phyloP scores from a whole-genome alignment of 1,284 basidiomycete species.

The Hortiboletus rubellus region DNA sequence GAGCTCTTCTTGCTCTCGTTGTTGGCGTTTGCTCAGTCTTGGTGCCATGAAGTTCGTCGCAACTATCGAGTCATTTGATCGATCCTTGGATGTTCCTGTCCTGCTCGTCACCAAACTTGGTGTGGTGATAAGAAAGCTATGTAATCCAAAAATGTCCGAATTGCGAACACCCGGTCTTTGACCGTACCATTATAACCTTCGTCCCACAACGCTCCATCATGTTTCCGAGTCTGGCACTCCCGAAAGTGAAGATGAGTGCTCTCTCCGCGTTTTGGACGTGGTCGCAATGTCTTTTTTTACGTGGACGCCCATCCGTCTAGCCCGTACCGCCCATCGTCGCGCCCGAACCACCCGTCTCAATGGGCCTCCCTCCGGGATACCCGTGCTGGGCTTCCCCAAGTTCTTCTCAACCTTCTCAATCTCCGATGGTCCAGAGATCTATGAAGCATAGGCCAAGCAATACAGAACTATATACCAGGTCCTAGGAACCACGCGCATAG shows the following conservation, averaged over 20 bases:
- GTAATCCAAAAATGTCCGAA: background rate
- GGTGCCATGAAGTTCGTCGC: slow-evolving; percentile 56
- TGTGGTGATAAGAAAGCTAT: background rate
- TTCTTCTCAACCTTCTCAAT: slow-evolving; percentile 30
- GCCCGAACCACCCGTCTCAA: slow-evolving; percentile 29
- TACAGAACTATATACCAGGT: slow-evolving; percentile 51
- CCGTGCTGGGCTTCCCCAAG: slow-evolving; percentile 40
- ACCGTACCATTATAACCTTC: too few relatives aligned
- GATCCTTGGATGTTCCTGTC: background rate
- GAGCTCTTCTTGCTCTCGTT: slow-evolving; percentile 80
- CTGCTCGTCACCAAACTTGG: background rate
- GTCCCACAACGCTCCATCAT: background rate
- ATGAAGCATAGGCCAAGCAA: slow-evolving; percentile 45
- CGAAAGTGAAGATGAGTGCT: background rate
- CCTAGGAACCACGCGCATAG: slow-evolving; percentile 43
- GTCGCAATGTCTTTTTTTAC: slow-evolving; percentile 19
- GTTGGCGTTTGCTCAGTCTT: slow-evolving; percentile 81
- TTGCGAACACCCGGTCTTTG: too few relatives aligned
- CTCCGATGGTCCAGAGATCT: slow-evolving; percentile 33
- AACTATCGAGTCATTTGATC: slow-evolving; percentile 10
- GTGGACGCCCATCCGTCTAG: slow-evolving; percentile 18
- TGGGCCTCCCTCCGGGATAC: slow-evolving; percentile 38
- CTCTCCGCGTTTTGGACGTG: slow-evolving; percentile 4
- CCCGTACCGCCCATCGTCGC: slow-evolving; percentile 6
- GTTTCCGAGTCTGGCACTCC: background rate